These are phyloP conservation scores for Talaromyces atroroseus DNA, from an alignment of 2,329 filamentous ascomycete genomes.

Conservation along the genomic window DNA sequence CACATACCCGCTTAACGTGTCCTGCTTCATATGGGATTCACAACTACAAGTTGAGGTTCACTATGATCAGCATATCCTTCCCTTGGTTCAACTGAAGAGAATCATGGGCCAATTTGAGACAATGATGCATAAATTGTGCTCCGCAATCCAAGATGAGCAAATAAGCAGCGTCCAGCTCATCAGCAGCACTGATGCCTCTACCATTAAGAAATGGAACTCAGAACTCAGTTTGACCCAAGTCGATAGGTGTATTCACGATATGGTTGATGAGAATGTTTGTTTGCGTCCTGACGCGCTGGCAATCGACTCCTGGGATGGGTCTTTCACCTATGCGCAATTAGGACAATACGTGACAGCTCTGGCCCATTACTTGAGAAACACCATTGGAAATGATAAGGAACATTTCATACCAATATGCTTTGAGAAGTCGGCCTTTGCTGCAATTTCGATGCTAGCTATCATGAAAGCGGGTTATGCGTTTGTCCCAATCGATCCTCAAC, in stretches of 20 bases:
- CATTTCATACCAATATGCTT: slow-evolving; percentile 19
- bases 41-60: slow-evolving; percentile 8
- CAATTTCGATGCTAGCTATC: slow-evolving; percentile 15
- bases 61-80: slow-evolving; percentile 5
- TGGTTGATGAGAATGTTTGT: slow-evolving; percentile 3
- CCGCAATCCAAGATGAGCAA: background rate
- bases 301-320: slow-evolving; percentile 28
- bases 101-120: slow-evolving; percentile 9
- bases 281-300: slow-evolving; percentile 22
- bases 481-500: slow-evolving; percentile 13
- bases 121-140: slow-evolving; percentile 7
- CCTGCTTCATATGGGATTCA: slow-evolving; percentile 12
- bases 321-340: slow-evolving; percentile 30
- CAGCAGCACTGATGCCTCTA: background rate
- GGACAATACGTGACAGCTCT: slow-evolving; percentile 28
- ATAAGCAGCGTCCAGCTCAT: background rate
- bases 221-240: slow-evolving; percentile 11
- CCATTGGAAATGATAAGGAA: slow-evolving; percentile 21
- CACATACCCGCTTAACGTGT: slow-evolving; percentile 12
- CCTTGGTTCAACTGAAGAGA: slow-evolving; percentile 4
- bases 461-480: slow-evolving; percentile 18
- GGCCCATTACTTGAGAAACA: slow-evolving; percentile 24
- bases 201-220: slow-evolving; percentile 6
- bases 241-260: slow-evolving; percentile 10
- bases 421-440: slow-evolving; percentile 16